Conservation (phyloP, 345 rosid genomes). For the Bretschneidera sinensis region DNA sequence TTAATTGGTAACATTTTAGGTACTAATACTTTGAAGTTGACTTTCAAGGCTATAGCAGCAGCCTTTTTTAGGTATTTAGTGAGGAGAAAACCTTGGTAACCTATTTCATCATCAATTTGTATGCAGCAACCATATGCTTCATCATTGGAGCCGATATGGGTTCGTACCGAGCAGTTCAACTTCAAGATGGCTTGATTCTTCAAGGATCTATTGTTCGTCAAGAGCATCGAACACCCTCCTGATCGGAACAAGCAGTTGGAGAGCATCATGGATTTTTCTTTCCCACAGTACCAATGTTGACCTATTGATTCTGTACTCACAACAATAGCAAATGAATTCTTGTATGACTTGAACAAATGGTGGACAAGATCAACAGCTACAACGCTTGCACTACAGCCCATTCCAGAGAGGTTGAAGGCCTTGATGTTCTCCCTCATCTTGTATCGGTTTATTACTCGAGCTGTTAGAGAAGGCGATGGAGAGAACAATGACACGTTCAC, state of each 20-base stretch:
- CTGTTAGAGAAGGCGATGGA: slow-evolving; percentile 58
- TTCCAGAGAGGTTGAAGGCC: slow-evolving; percentile 61
- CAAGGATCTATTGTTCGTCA: slow-evolving; percentile 46
- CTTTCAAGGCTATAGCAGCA: slow-evolving; percentile 49
- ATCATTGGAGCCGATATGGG: slow-evolving; percentile 49
- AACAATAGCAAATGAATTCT: slow-evolving; percentile 48
- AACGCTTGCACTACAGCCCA: slow-evolving; percentile 62
- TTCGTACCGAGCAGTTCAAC: slow-evolving; percentile 37
- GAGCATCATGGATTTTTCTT: slow-evolving; percentile 71
- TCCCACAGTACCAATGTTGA: slow-evolving; percentile 68
- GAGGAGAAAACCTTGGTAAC: slow-evolving; percentile 46
- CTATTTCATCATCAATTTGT: slow-evolving; percentile 52
- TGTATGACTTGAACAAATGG: slow-evolving; percentile 38
- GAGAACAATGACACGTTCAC: slow-evolving; percentile 65
- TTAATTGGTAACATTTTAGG: slow-evolving; percentile 53
- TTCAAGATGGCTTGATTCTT: slow-evolving; percentile 46
- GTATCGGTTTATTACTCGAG: slow-evolving; percentile 57
- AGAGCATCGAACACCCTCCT: slow-evolving; percentile 69
- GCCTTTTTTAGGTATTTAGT: slow-evolving; percentile 46
- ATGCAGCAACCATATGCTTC: slow-evolving; percentile 68
- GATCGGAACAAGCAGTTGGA: slow-evolving; percentile 67
- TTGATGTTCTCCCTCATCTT: slow-evolving; percentile 65
- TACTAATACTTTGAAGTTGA: slow-evolving; percentile 46
- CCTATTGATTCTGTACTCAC: slow-evolving; percentile 72
- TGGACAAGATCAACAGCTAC: slow-evolving; percentile 48